A percentile compares a stretch with the other conserved stretches of the same genome.
Evolutionary conservation across 2,329 filamentous ascomycete species (phyloP).

Genomic region (Thelonectria rubi): DNA sequence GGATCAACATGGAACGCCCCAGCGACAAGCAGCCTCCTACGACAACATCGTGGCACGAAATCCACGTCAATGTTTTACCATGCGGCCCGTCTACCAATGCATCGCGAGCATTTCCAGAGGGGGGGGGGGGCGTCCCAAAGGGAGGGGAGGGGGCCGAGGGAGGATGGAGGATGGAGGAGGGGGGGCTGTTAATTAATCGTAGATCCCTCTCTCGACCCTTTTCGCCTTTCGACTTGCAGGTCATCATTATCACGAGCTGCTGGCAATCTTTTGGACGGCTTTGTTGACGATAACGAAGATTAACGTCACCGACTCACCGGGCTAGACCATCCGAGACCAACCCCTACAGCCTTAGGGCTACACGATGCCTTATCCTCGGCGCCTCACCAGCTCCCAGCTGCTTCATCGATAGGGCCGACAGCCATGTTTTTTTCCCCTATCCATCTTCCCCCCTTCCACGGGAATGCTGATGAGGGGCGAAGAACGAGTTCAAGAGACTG

Average conservation of each 20-base stretch:
- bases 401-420: background rate
- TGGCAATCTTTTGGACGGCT: background rate
- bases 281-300: background rate
- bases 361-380: too few relatives aligned
- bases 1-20: constrained; percentile 39
- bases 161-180: too few relatives aligned
- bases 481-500: background rate
- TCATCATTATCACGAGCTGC: background rate
- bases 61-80: constrained; percentile 17
- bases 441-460: background rate
- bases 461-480: background rate
- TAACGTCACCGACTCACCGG: background rate
- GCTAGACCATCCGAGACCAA: background rate
- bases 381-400: background rate
- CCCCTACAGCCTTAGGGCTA: background rate
- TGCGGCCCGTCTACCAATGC: constrained; percentile 7
- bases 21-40: constrained; percentile 22
- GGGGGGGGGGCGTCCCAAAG: background rate
- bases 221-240: constrained; percentile 2
- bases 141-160: too few relatives aligned
- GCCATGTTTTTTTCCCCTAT: too few relatives aligned
- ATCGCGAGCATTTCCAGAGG: background rate
- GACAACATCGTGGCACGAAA: constrained; percentile 17
- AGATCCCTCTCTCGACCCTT: constrained; percentile 11
- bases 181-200: constrained; percentile 16